phyloP scores from a whole-genome alignment of 495 filamentous ascomycete genomes.

The Tuber calosporum region DNA sequence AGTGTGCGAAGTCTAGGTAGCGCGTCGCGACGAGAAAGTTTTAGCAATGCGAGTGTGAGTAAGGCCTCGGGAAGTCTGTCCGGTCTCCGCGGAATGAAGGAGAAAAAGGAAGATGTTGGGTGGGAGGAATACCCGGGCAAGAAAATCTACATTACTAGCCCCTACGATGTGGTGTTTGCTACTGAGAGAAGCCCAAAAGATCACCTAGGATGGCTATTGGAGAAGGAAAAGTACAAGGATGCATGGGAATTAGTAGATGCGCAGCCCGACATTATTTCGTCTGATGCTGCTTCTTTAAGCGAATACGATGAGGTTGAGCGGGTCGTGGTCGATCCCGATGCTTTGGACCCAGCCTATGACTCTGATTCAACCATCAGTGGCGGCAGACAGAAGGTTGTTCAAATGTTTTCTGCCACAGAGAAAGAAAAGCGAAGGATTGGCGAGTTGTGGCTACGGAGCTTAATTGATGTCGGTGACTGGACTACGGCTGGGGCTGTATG shows the following conservation, averaged over 20 bases:
- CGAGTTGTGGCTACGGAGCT: slow-evolving; percentile 83
- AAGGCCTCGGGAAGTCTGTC: slow-evolving; percentile 18
- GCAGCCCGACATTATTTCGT: slow-evolving; percentile 62
- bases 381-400: slow-evolving; percentile 32
- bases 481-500: slow-evolving; percentile 65
- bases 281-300: slow-evolving; percentile 26
- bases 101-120: slow-evolving; percentile 31
- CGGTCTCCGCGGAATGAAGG: slow-evolving; percentile 18
- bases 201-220: slow-evolving; percentile 75
- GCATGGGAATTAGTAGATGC: slow-evolving; percentile 83
- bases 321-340: slow-evolving; percentile 21
- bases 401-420: slow-evolving; percentile 58
- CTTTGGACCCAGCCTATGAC: slow-evolving; percentile 62
- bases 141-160: slow-evolving; percentile 93
- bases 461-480: slow-evolving; percentile 69
- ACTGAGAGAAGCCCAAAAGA: slow-evolving; percentile 77
- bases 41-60: slow-evolving; percentile 45
- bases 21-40: slow-evolving; percentile 50
- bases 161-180: slow-evolving; percentile 85
- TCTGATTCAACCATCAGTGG: slow-evolving; percentile 48
- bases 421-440: slow-evolving; percentile 89
- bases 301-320: slow-evolving; percentile 39
- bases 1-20: slow-evolving; percentile 71
- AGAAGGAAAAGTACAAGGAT: slow-evolving; percentile 67
- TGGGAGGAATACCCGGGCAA: slow-evolving; percentile 56